phyloP scores from a whole-genome alignment of 2,329 filamentous ascomycete species.

The Clonostachys chloroleuca region DNA sequence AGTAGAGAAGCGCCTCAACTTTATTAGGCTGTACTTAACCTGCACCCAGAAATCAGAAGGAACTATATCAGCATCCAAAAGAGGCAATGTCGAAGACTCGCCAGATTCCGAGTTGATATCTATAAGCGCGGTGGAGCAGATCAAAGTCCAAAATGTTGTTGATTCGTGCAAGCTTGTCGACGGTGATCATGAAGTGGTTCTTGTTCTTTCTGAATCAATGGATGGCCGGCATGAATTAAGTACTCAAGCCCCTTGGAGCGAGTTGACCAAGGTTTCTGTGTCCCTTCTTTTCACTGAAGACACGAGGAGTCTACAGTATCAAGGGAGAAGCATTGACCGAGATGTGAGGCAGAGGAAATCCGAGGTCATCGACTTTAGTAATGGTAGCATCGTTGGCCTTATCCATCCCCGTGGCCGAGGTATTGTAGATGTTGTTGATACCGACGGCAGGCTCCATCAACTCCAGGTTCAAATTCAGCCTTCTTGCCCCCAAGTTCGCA shows the following conservation, averaged over 20 bases:
- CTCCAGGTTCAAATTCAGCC: constrained; percentile 66
- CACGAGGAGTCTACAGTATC: constrained; percentile 53
- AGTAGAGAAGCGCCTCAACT: constrained; percentile 61
- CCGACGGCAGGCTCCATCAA: constrained; percentile 58
- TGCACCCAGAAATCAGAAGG: constrained; percentile 25
- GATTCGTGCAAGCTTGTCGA: constrained; percentile 71
- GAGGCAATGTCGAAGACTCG: constrained; percentile 1
- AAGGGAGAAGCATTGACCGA: constrained; percentile 44
- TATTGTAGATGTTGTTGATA: constrained; percentile 62
- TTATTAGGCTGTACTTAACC: constrained; percentile 59
- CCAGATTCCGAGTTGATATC: constrained; percentile 8
- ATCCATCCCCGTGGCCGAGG: constrained; percentile 55
- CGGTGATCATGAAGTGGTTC: constrained; percentile 61
- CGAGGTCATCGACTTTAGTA: constrained; percentile 37
- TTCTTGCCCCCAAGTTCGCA: constrained; percentile 55
- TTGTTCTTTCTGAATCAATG: constrained; percentile 63
- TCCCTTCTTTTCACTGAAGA: constrained; percentile 58
- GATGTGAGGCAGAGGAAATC: constrained; percentile 43
- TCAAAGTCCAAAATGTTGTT: constrained; percentile 61
- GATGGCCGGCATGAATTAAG: constrained; percentile 63
- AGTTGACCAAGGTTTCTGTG: constrained; percentile 61
- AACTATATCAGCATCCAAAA: constrained; percentile 4
- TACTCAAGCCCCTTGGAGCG: constrained; percentile 72
- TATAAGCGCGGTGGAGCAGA: constrained; percentile 29
- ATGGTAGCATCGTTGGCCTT: constrained; percentile 46